Percentiles rank a stretch among this genome's conserved stretches.
Evolutionary conservation across 2,329 filamentous ascomycete species (phyloP).

Genomic region (Trichoderma sp.): DNA sequence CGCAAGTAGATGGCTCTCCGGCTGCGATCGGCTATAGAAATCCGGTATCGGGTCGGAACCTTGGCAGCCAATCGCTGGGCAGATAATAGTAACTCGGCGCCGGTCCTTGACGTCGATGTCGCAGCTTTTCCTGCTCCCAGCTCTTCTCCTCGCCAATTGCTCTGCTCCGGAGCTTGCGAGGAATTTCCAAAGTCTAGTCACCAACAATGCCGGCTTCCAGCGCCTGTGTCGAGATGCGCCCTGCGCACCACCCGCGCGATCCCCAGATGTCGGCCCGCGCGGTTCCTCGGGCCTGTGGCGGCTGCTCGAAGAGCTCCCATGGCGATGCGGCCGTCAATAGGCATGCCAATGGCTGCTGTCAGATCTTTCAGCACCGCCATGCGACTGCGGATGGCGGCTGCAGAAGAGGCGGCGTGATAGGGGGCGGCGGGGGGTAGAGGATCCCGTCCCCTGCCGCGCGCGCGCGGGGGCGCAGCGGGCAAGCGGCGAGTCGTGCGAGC

Average conservation of each 20-base stretch:
- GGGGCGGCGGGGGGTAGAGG: too few species aligned
- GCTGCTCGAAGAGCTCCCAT: slow-evolving; percentile 23
- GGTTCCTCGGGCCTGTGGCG: slow-evolving; percentile 25
- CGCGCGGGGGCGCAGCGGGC: too few species aligned
- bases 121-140: slow-evolving; percentile 14
- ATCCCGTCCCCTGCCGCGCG: too few species aligned
- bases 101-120: slow-evolving; percentile 15
- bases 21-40: slow-evolving; percentile 23
- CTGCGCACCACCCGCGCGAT: slow-evolving; percentile 37
- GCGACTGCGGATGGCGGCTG: too few species aligned
- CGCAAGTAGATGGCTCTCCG: slow-evolving; percentile 8
- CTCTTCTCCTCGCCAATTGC: slow-evolving; percentile 10
- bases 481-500: too few species aligned
- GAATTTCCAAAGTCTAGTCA: slow-evolving; percentile 13
- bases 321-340: slow-evolving; percentile 23
- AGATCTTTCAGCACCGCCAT: slow-evolving; percentile 39
- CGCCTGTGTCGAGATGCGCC: slow-evolving; percentile 40
- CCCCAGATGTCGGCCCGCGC: slow-evolving; percentile 29
- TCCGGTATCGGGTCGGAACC: not conserved
- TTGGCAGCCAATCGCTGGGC: slow-evolving; percentile 24
- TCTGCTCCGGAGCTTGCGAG: not conserved
- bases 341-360: slow-evolving; percentile 23
- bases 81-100: slow-evolving; percentile 21
- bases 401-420: too few species aligned
- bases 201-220: slow-evolving; percentile 35